phyloP scores from a whole-genome alignment of 2,329 filamentous ascomycete species.

The Cercospora canescens region DNA sequence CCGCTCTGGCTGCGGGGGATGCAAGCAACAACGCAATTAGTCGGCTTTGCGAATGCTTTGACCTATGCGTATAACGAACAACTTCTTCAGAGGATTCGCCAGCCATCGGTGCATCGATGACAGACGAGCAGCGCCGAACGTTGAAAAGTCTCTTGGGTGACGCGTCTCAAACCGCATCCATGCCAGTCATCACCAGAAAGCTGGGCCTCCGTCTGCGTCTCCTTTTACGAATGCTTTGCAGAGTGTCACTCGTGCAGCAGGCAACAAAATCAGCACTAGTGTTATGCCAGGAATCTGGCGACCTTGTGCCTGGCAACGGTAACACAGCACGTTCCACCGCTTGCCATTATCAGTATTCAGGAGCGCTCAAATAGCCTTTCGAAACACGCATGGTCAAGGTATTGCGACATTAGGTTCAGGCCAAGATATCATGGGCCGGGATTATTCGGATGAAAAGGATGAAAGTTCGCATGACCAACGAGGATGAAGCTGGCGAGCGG shows the following conservation, averaged over 20 bases:
- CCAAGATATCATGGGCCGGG: background rate
- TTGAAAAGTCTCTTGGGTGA: background rate
- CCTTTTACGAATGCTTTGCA: background rate
- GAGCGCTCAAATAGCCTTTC: background rate
- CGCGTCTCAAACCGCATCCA: background rate
- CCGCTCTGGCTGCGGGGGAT: conserved; percentile 23
- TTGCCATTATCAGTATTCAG: background rate
- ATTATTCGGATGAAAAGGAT: background rate
- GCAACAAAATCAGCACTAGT: background rate
- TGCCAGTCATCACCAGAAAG: too few species aligned
- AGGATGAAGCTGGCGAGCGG: background rate
- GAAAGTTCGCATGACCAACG: background rate
- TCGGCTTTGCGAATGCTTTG: conserved; percentile 22
- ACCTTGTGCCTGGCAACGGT: background rate
- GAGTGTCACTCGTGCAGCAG: background rate
- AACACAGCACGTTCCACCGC: background rate
- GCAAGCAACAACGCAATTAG: conserved; percentile 25
- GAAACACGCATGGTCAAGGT: background rate
- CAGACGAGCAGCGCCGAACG: background rate
- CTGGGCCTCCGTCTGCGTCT: background rate
- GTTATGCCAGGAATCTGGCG: background rate
- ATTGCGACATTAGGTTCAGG: background rate
- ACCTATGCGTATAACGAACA: conserved; percentile 26
- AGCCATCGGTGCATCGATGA: background rate
- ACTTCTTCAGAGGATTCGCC: conserved; percentile 14